Evolutionary conservation across 768 basidiomycete genomes (phyloP).

Genomic region (Pholiota molesta): DNA sequence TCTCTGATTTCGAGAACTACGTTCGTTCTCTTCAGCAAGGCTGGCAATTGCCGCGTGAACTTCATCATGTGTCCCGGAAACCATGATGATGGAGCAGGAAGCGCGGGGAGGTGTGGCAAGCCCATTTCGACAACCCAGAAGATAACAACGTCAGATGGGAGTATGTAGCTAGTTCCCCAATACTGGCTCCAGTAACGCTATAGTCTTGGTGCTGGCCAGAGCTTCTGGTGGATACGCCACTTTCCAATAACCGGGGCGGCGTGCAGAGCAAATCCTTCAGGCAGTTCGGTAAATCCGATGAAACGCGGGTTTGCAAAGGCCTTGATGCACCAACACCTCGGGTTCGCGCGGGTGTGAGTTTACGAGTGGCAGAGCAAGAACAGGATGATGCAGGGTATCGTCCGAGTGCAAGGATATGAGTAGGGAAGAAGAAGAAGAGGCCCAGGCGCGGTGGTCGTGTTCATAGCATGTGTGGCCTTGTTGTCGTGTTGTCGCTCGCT

Average conservation of each 20-base stretch:
- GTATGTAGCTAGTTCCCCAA: background rate
- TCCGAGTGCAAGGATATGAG: background rate
- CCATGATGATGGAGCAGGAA: constrained; percentile 86
- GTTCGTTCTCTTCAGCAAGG: constrained; percentile 78
- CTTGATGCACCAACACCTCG: constrained; percentile 22
- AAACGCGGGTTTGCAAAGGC: constrained; percentile 23
- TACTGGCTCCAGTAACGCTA: background rate
- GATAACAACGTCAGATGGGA: constrained; percentile 9
- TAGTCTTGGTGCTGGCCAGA: background rate
- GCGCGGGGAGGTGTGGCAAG: constrained; percentile 40
- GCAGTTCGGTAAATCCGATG: constrained; percentile 23
- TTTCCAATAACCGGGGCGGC: constrained; percentile 2
- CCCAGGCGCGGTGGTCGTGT: background rate
- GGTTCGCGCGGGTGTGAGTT: constrained; percentile 17
- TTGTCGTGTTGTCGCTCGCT: constrained; percentile 14
- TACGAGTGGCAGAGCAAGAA: constrained; percentile 11
- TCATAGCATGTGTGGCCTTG: constrained; percentile 14
- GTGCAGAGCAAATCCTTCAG: constrained; percentile 16
- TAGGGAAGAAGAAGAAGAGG: background rate
- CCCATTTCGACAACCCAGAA: constrained; percentile 28
- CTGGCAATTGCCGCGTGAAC: constrained; percentile 77
- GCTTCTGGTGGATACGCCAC: constrained; percentile 15
- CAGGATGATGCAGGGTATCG: background rate
- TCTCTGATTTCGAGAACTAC: constrained; percentile 96
- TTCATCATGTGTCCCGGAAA: constrained; percentile 95